Evolutionary conservation across 176 grass and related monocot genomes (phyloP), one percentile per base, ranked within the genome.

Genomic region (Oryza australiensis): DNA sequence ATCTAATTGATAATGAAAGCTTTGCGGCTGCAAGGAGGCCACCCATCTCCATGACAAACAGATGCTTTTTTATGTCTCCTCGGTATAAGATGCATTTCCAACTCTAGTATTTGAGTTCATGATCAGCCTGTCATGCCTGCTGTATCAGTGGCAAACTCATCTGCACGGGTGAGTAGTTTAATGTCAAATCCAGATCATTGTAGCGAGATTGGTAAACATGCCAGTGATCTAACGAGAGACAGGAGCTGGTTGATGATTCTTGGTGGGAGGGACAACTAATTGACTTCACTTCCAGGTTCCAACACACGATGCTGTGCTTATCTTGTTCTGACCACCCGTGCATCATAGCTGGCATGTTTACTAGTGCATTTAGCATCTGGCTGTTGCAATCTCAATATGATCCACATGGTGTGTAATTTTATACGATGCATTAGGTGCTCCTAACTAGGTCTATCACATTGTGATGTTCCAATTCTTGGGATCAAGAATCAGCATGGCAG

Each of bases 11-110:
- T 33, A 38, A 57, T 66, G 20, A 5, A 41, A 13, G 26, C 5
- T 64, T 16, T 74, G 45, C 68, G 62, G 46, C 49, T 77, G 72
- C 57, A 60, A 34, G 12, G 51, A 51, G 37, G 60, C 75, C 22
- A 70, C 28, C 75, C 64, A 74, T 64, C 26, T 82, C 24, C 14
- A 22, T 3, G 13, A 87, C 78, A 76, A 70, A 26, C 45, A 48
- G 13, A 48, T 48, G 45, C 7, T 66, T 18, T n/a, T 48, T 45
- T 64, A 48, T 66, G 76, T 79, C 29, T 79, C 18, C 28, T 45
- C 15, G 5, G 32, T 13, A 30, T 67, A 53, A 75, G 20, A 27
- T 23, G 62, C 32, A 79, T 79, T 26, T 66, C 26, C 14, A 49
- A 43, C 59, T 53, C 48, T 53, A 28, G 15, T 64, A 53, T 53